Percentiles rank a stretch among this genome's conserved stretches.
These are phyloP conservation scores for Amniculicola lignicola DNA, from an alignment of 495 filamentous ascomycete species.

Conservation along the genomic window DNA sequence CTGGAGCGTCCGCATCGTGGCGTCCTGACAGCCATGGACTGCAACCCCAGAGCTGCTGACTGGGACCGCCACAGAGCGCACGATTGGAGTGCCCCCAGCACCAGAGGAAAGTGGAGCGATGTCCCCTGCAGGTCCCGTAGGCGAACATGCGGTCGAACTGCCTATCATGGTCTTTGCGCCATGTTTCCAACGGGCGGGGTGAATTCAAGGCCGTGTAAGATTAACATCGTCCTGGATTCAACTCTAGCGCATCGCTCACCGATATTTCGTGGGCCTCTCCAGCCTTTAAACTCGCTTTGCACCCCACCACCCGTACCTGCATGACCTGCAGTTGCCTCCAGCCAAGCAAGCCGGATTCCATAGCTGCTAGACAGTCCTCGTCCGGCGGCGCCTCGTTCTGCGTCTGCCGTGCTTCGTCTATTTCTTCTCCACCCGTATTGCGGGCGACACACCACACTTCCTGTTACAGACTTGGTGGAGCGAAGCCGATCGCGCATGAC, in stretches of 20 bases:
- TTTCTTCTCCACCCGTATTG: background rate
- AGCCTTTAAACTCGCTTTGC: slow-evolving; percentile 8
- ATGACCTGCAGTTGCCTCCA: slow-evolving; percentile 11
- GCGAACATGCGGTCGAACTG: slow-evolving; percentile 23
- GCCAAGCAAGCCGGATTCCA: slow-evolving; percentile 15
- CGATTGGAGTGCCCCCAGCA: background rate
- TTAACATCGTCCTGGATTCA: slow-evolving; percentile 22
- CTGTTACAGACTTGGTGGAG: slow-evolving; percentile 23
- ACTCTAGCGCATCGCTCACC: slow-evolving; percentile 21
- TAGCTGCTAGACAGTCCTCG: slow-evolving; percentile 15
- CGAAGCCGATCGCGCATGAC: slow-evolving; percentile 30
- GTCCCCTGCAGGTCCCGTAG: slow-evolving; percentile 16
- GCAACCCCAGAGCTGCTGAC: slow-evolving; percentile 2
- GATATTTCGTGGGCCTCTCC: slow-evolving; percentile 35
- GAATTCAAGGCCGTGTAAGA: slow-evolving; percentile 26
- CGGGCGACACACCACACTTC: slow-evolving; percentile 7
- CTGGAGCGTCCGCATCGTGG: slow-evolving; percentile 11
- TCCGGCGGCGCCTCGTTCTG: slow-evolving; percentile 8
- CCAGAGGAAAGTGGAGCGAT: slow-evolving; percentile 1
- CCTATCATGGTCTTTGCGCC: slow-evolving; percentile 28
- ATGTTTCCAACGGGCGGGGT: slow-evolving; percentile 23
- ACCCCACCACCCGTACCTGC: slow-evolving; percentile 23
- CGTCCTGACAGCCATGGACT: slow-evolving; percentile 1
- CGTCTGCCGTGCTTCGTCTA: slow-evolving; percentile 12
- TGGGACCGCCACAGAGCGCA: background rate